Evolutionary conservation across 768 basidiomycete species (phyloP).

Genomic region (Podaxis carcinomalis): DNA sequence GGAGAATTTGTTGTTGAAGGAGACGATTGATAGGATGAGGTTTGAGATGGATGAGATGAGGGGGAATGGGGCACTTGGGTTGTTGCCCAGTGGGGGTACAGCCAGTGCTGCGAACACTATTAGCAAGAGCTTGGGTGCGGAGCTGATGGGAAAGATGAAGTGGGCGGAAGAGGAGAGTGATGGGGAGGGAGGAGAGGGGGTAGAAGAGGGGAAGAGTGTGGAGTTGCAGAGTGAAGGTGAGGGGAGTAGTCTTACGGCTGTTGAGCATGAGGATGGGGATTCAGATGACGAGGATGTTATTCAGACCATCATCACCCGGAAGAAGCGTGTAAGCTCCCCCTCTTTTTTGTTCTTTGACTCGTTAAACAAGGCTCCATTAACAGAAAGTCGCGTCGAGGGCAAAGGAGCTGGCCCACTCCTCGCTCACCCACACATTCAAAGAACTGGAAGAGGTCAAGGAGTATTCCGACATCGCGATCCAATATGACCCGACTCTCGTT

Average conservation of each 20-base stretch:
- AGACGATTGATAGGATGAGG: slow-evolving; percentile 92
- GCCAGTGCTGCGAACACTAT: slow-evolving; percentile 53
- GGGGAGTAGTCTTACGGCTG: slow-evolving; percentile 22
- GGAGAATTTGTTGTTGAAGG: slow-evolving; percentile 88
- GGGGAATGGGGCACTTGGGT: slow-evolving; percentile 34
- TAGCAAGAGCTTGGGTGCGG: slow-evolving; percentile 74
- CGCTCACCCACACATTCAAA: slow-evolving; percentile 1
- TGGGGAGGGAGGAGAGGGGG: slow-evolving; percentile 31
- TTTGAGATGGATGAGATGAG: slow-evolving; percentile 94
- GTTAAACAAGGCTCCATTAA: slow-evolving; percentile 2
- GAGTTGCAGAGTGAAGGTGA: slow-evolving; percentile 30
- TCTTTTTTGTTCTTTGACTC: not conserved
- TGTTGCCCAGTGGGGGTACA: slow-evolving; percentile 33
- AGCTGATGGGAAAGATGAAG: slow-evolving; percentile 62
- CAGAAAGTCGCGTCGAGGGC: slow-evolving; percentile 69
- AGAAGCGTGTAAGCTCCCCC: slow-evolving; percentile 53
- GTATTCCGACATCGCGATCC: slow-evolving; percentile 70
- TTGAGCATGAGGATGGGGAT: slow-evolving; percentile 47
- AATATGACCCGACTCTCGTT: slow-evolving; percentile 60
- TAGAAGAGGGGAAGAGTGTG: slow-evolving; percentile 31
- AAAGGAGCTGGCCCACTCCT: slow-evolving; percentile 38
- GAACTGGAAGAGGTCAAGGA: slow-evolving; percentile 62
- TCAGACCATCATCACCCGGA: slow-evolving; percentile 86
- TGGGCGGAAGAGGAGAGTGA: slow-evolving; percentile 34
- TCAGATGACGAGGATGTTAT: slow-evolving; percentile 71